A percentile compares a stretch with the other conserved stretches of the same genome.
Evolutionary conservation across 208 protist species (phyloP).

Genomic region (Tritrichomonas musculus): DNA sequence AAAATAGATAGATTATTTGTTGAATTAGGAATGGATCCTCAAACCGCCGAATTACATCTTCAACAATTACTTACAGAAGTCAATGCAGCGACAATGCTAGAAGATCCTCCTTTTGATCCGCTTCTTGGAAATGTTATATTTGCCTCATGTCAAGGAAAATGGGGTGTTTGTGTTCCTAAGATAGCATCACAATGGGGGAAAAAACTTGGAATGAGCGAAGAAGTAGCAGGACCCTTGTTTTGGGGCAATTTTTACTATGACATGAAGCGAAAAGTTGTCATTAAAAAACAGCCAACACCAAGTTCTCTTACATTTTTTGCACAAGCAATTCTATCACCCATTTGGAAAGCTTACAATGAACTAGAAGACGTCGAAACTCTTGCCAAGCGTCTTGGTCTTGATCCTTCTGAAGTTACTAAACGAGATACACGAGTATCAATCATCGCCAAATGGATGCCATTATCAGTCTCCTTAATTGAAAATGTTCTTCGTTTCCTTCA

Average conservation of each 20-base stretch:
- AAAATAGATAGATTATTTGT: conserved; percentile 93
- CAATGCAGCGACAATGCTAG: conserved; percentile 60
- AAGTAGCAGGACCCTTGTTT: conserved; percentile 66
- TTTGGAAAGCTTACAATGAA: conserved; percentile 34
- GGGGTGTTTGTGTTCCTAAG: conserved; percentile 55
- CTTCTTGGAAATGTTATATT: conserved; percentile 91
- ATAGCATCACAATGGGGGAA: conserved; percentile 27
- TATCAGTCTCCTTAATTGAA: background rate
- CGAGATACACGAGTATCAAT: background rate
- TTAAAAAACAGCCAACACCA: conserved; percentile 35
- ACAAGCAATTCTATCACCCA: conserved; percentile 23
- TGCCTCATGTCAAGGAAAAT: conserved; percentile 81
- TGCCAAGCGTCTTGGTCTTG: background rate
- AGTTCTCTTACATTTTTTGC: background rate
- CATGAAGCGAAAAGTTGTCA: conserved; percentile 75
- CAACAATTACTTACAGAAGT: conserved; percentile 77
- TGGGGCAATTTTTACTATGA: conserved; percentile 92
- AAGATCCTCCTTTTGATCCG: conserved; percentile 66
- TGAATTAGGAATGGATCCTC: conserved; percentile 72
- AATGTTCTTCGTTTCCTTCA: background rate
- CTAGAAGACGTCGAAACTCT: background rate
- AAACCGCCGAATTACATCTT: conserved; percentile 77
- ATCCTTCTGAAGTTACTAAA: too few relatives aligned
- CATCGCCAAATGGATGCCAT: background rate
- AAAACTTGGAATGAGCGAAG: conserved; percentile 32